Conservation (phyloP, 768 basidiomycete species). For the Serendipita sp. region DNA sequence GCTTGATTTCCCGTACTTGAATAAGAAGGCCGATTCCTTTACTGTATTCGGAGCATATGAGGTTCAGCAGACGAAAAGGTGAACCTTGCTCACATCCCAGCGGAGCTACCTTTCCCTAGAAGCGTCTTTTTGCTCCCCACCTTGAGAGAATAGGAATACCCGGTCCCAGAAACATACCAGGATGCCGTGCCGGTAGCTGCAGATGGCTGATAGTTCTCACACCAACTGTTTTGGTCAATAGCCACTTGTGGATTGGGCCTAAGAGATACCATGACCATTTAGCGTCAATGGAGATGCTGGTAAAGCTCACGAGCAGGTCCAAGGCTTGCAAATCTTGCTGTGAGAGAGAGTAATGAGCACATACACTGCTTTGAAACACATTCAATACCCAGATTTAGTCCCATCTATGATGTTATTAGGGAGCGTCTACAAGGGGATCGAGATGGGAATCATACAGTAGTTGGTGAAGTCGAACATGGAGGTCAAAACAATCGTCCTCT, state of each 20-base stretch:
- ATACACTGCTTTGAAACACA: neutral
- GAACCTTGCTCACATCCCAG: neutral
- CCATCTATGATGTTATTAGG: too few species aligned
- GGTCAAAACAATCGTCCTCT: conserved; percentile 2
- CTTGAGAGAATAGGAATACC: conserved; percentile 1
- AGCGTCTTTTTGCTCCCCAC: conserved; percentile 8
- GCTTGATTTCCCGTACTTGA: neutral
- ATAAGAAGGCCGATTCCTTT: conserved; percentile 5
- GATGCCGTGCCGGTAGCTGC: neutral
- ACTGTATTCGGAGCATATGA: neutral
- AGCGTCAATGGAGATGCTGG: neutral
- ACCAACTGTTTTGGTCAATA: conserved; percentile 7
- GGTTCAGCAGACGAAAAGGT: neutral
- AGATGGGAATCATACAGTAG: neutral
- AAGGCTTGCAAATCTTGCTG: conserved; percentile 7
- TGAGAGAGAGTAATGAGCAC: neutral
- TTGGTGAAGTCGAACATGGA: conserved; percentile 7
- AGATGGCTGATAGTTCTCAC: conserved; percentile 3
- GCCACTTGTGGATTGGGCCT: conserved; percentile 6
- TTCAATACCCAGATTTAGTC: neutral
- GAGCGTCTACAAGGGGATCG: too few species aligned
- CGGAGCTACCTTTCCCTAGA: conserved; percentile 6
- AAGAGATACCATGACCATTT: neutral
- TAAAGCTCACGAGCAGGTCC: conserved; percentile 4
- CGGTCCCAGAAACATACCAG: neutral